Evolutionary conservation across 1,284 basidiomycete species (phyloP).

Genomic region (Phellopilus nigrolimitatus): DNA sequence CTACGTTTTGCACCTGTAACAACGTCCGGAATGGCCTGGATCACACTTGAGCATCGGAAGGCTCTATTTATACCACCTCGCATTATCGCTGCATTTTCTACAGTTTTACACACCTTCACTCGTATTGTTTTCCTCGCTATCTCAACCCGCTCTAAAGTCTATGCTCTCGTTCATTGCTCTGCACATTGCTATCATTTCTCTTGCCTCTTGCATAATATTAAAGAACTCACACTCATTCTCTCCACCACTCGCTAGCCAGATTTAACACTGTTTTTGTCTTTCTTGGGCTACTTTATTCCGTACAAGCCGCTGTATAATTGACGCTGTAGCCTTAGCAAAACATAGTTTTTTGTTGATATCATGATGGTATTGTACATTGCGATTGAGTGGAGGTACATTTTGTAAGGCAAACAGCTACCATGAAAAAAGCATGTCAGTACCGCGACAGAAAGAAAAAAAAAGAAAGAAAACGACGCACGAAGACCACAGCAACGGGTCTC

Average conservation of each 20-base stretch:
- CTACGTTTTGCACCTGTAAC: constrained; percentile 7
- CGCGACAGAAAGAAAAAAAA: too few species aligned
- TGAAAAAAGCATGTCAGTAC: background rate
- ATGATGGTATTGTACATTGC: background rate
- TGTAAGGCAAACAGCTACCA: background rate
- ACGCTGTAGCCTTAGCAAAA: background rate
- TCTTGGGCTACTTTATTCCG: too few species aligned
- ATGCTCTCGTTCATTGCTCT: too few species aligned
- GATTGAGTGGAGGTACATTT: background rate
- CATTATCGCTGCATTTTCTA: background rate
- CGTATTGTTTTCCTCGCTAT: too few species aligned
- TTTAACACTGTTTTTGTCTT: too few species aligned
- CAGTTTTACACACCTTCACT: too few species aligned
- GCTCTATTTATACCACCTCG: too few species aligned
- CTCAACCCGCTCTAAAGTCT: too few species aligned
- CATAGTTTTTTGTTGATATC: background rate
- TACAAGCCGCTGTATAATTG: too few species aligned
- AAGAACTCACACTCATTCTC: background rate
- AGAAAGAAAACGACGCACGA: too few species aligned
- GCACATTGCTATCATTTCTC: too few species aligned
- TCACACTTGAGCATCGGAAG: too few species aligned
- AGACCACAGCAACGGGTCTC: background rate
- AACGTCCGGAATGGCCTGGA: background rate
- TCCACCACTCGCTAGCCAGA: background rate
- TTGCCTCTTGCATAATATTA: background rate